Evolutionary conservation across 2,329 filamentous ascomycete genomes (phyloP).

Genomic region (Diaporthe capsici): DNA sequence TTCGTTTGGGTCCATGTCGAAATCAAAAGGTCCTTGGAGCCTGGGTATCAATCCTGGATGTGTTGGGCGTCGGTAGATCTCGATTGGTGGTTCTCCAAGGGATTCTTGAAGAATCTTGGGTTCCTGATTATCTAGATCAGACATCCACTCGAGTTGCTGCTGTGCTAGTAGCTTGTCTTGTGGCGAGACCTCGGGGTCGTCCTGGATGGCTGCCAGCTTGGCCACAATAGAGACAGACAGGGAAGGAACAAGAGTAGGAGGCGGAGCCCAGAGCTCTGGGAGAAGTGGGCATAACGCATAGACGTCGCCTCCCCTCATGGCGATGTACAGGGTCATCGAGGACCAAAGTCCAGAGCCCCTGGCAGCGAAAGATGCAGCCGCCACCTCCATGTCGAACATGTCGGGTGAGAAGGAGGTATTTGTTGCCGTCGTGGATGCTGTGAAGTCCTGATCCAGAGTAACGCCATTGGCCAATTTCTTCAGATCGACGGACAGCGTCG

Average conservation of each 20-base stretch:
- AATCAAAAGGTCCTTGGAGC: constrained; percentile 73
- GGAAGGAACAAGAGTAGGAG: constrained; percentile 82
- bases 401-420: constrained; percentile 91
- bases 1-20: constrained; percentile 67
- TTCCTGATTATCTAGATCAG: constrained; percentile 74
- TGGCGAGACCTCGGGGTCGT: constrained; percentile 67
- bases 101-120: constrained; percentile 67
- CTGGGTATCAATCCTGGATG: constrained; percentile 71
- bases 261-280: constrained; percentile 87
- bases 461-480: constrained; percentile 90
- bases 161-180: constrained; percentile 70
- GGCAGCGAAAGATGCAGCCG: constrained; percentile 83
- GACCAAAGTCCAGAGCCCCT: constrained; percentile 86
- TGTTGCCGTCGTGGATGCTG: constrained; percentile 79
- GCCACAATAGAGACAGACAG: constrained; percentile 87
- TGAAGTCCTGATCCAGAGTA: constrained; percentile 85
- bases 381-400: constrained; percentile 92
- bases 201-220: constrained; percentile 75
- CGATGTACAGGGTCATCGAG: constrained; percentile 95
- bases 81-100: constrained; percentile 63
- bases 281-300: constrained; percentile 94
- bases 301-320: constrained; percentile 94
- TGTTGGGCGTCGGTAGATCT: constrained; percentile 70
- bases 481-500: constrained; percentile 87
- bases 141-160: constrained; percentile 78